A percentile compares a stretch with the other conserved stretches of the same genome.
Conservation (phyloP, 1,139 yeast genomes). For the Eremothecium cymbalariae region DNA sequence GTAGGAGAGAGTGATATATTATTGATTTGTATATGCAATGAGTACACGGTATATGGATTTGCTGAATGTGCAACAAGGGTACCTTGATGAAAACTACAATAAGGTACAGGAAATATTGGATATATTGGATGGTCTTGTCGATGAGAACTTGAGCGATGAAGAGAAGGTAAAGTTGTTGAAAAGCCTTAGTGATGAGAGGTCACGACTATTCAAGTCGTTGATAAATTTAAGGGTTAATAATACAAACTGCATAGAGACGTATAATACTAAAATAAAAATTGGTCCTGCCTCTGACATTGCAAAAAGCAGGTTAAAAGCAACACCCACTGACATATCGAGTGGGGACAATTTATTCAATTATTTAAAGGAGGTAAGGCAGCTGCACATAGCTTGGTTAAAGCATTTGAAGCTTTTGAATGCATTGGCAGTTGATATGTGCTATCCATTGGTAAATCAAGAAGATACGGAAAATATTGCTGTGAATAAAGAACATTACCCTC, state of each 20-base stretch:
- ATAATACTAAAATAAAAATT: conserved; percentile 9
- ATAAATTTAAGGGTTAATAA: conserved; percentile 9
- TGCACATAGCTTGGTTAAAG: conserved; percentile 12
- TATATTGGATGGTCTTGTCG: conserved; percentile 14
- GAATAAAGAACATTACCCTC: conserved; percentile 22
- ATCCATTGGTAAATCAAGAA: conserved; percentile 22
- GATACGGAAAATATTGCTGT: conserved; percentile 14
- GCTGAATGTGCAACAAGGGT: conserved; percentile 25
- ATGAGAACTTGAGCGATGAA: conserved; percentile 14
- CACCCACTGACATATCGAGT: conserved; percentile 5
- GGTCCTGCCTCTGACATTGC: conserved; percentile 11
- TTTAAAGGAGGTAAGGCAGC: conserved; percentile 7
- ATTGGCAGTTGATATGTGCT: conserved; percentile 23
- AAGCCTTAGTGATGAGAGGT: conserved; percentile 3
- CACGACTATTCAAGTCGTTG: conserved; percentile 7
- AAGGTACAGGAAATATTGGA: conserved; percentile 14
- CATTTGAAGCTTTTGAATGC: conserved; percentile 24
- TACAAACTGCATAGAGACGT: conserved; percentile 8
- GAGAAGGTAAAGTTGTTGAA: conserved; percentile 9
- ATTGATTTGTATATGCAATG: too few relatives aligned
- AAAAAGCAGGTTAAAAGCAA: conserved; percentile 9
- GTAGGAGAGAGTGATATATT: too few relatives aligned
- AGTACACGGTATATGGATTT: conserved; percentile 20
- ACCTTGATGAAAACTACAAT: conserved; percentile 18
- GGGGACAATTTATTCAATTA: conserved; percentile 8